Conservation (phyloP, 2,329 filamentous ascomycete species). For the Epichloe scottii region DNA sequence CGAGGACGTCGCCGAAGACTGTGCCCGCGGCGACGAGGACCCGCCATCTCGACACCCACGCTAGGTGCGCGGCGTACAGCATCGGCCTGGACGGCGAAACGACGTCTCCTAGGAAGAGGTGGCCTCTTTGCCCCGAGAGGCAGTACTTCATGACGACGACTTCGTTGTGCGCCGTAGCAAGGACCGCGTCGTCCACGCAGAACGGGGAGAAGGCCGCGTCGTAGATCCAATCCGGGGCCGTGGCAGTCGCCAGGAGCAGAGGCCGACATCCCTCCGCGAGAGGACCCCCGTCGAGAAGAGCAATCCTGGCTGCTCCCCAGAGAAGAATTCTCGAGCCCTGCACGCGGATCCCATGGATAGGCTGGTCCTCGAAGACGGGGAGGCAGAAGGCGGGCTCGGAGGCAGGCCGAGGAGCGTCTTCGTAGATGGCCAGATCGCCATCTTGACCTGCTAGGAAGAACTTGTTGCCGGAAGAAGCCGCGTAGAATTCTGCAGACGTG, state of each 20-base stretch:
- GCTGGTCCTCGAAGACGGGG: slow-evolving; percentile 51
- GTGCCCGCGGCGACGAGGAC: slow-evolving; percentile 79
- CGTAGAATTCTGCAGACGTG: slow-evolving; percentile 45
- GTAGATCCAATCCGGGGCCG: slow-evolving; percentile 65
- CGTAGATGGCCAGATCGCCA: slow-evolving; percentile 42
- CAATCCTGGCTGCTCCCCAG: slow-evolving; percentile 60
- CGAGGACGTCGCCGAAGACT: slow-evolving; percentile 84
- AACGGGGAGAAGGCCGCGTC: slow-evolving; percentile 45
- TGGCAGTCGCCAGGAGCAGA: slow-evolving; percentile 15
- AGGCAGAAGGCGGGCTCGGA: slow-evolving; percentile 25
- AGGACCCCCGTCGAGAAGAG: slow-evolving; percentile 17
- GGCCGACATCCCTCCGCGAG: slow-evolving; percentile 9
- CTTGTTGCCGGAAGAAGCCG: slow-evolving; percentile 14
- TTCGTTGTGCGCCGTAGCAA: slow-evolving; percentile 83
- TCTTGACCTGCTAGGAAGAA: slow-evolving; percentile 50
- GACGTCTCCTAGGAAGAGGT: slow-evolving; percentile 28
- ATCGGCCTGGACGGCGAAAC: slow-evolving; percentile 65
- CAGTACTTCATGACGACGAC: slow-evolving; percentile 40
- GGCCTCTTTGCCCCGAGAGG: slow-evolving; percentile 19
- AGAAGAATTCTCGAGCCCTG: slow-evolving; percentile 29
- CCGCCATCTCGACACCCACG: slow-evolving; percentile 42
- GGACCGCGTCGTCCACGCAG: slow-evolving; percentile 32
- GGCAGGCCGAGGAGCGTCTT: slow-evolving; percentile 16
- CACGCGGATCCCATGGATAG: slow-evolving; percentile 60
- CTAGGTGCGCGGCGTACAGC: slow-evolving; percentile 71